phyloP scores from a whole-genome alignment of 768 basidiomycete genomes.

The Amanita rubescens region DNA sequence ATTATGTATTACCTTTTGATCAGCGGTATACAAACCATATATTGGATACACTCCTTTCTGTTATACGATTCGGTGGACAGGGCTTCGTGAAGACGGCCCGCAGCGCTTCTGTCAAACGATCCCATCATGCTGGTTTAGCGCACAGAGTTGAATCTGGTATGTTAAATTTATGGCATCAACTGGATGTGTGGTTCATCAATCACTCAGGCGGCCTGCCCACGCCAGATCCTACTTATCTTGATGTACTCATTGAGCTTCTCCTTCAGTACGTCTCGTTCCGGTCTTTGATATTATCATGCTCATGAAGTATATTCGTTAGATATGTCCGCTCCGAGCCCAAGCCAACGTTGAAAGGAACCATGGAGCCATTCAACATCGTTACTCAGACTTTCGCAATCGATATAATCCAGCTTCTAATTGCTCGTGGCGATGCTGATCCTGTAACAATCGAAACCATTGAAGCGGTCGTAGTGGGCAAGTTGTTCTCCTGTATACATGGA shows the following conservation, averaged over 20 bases:
- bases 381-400: conserved; percentile 77
- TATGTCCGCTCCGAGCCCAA: conserved; percentile 76
- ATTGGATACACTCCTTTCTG: conserved; percentile 66
- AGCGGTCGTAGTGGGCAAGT: conserved; percentile 61
- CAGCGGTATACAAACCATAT: conserved; percentile 66
- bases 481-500: conserved; percentile 66
- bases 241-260: conserved; percentile 65
- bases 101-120: conserved; percentile 53
- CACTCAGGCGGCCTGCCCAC: conserved; percentile 32
- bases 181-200: conserved; percentile 6
- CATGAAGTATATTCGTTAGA: conserved; percentile 28
- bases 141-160: conserved; percentile 56
- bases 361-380: conserved; percentile 52
- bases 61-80: conserved; percentile 85
- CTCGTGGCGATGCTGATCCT: conserved; percentile 72
- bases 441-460: conserved; percentile 58
- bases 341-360: conserved; percentile 32
- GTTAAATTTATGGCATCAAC: conserved; percentile 10
- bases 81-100: conserved; percentile 76
- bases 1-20: conserved; percentile 73
- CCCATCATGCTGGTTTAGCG: conserved; percentile 54
- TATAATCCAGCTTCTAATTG: conserved; percentile 72
- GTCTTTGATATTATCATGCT: not conserved
- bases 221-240: conserved; percentile 64
- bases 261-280: conserved; percentile 45